Evolutionary conservation across 2,329 filamentous ascomycete species (phyloP).

Genomic region (Gnomoniopsis smithogilvyi): DNA sequence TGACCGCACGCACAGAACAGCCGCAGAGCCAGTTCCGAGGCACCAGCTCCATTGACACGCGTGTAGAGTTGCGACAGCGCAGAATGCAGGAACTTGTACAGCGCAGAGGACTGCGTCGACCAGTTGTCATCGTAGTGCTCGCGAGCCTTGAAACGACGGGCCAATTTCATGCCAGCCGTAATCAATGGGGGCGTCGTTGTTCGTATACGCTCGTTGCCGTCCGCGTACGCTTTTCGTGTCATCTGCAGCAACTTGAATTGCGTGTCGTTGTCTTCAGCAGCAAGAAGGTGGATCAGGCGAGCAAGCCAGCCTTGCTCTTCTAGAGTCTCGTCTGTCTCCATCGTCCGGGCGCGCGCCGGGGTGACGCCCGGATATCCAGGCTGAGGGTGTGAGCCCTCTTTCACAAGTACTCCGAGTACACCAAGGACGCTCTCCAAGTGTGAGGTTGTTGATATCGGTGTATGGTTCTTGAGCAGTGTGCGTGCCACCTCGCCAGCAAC

Average conservation of each 20-base stretch:
- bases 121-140: constrained; percentile 75
- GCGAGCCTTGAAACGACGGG: constrained; percentile 80
- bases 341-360: constrained; percentile 65
- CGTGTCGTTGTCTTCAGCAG: constrained; percentile 81
- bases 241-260: constrained; percentile 93
- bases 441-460: constrained; percentile 70
- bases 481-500: constrained; percentile 86
- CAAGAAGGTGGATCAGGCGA: constrained; percentile 82
- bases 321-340: constrained; percentile 94
- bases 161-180: constrained; percentile 85
- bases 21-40: constrained; percentile 83
- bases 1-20: constrained; percentile 91
- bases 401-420: constrained; percentile 85
- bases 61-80: constrained; percentile 83
- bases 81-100: constrained; percentile 96
- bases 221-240: constrained; percentile 78
- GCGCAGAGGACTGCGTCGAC: constrained; percentile 64
- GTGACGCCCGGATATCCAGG: constrained; percentile 79
- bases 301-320: constrained; percentile 98
- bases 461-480: constrained; percentile 79
- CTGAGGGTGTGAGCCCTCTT: constrained; percentile 83
- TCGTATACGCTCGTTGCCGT: constrained; percentile 92
- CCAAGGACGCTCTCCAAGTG: constrained; percentile 88
- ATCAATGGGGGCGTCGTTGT: constrained; percentile 93
- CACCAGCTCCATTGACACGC: constrained; percentile 71